Evolutionary conservation across 2,329 filamentous ascomycete species (phyloP).

Genomic region (Triangularia verruculosa): DNA sequence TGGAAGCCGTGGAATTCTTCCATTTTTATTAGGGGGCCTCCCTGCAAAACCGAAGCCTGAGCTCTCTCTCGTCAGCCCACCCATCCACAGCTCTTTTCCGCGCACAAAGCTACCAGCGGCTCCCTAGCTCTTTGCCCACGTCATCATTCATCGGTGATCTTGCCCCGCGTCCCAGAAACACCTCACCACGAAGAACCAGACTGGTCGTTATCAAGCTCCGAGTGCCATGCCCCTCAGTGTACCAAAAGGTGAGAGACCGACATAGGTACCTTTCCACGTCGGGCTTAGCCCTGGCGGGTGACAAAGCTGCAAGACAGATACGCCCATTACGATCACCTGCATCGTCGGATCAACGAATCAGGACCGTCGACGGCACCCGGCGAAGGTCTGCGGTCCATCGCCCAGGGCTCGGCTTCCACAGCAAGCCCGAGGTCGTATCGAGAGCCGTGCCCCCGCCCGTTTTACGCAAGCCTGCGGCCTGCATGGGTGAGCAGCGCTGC

Average conservation of each 20-base stretch:
- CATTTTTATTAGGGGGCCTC: neutral
- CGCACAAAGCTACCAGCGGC: neutral
- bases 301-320: constrained; percentile 14
- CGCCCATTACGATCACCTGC: constrained; percentile 18
- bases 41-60: neutral
- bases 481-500: neutral
- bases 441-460: neutral
- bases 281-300: neutral
- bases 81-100: neutral
- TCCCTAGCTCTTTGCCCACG: neutral
- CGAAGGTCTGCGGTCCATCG: neutral
- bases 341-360: constrained; percentile 14
- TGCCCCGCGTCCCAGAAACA: neutral
- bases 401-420: neutral
- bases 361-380: neutral
- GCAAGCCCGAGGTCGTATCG: constrained; percentile 2
- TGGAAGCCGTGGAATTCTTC: constrained; percentile 19
- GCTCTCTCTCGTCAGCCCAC: neutral
- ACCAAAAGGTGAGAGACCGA: too few relatives aligned
- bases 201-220: too few relatives aligned
- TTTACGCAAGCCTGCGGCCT: neutral
- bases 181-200: too few relatives aligned
- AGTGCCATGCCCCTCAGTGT: neutral
- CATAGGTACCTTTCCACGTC: neutral
- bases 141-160: neutral